phyloP scores from a whole-genome alignment of 441 rosid species.

The Pelargonium australe region DNA sequence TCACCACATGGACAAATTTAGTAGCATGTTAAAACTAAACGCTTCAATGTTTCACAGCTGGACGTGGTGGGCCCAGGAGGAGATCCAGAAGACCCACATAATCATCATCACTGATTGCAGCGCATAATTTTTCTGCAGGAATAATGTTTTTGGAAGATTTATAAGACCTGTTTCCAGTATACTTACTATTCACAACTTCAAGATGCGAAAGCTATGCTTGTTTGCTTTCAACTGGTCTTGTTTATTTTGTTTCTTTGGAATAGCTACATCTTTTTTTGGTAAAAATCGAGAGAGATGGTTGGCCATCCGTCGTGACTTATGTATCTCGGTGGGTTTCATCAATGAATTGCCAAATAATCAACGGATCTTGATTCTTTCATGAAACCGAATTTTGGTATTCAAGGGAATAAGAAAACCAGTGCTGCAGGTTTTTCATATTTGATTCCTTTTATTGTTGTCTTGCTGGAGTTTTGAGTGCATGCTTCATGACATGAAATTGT shows the following conservation, averaged over 20 bases:
- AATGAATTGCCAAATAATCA: slow-evolving; percentile 42
- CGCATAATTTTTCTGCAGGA: slow-evolving; percentile 27
- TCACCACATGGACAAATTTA: too few species aligned
- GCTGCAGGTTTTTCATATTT: neutral
- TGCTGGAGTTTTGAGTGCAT: too few species aligned
- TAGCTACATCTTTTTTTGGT: slow-evolving; percentile 35
- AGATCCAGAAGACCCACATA: slow-evolving; percentile 75
- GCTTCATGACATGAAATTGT: too few species aligned
- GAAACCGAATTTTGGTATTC: neutral
- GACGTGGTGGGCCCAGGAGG: slow-evolving; percentile 97
- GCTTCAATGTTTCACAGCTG: slow-evolving; percentile 43
- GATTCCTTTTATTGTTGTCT: too few species aligned
- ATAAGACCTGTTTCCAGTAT: slow-evolving; percentile 32
- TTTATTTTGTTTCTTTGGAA: slow-evolving; percentile 22
- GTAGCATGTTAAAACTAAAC: too few species aligned
- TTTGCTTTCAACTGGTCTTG: slow-evolving; percentile 36
- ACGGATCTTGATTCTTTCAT: slow-evolving; percentile 15
- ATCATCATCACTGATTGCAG: slow-evolving; percentile 42
- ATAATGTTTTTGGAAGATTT: slow-evolving; percentile 32
- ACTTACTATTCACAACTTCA: slow-evolving; percentile 22
- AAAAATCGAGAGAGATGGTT: slow-evolving; percentile 19
- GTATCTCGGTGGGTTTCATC: slow-evolving; percentile 28
- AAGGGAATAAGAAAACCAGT: slow-evolving; percentile 16
- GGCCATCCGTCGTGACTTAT: slow-evolving; percentile 22
- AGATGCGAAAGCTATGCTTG: slow-evolving; percentile 17